Base-by-base conservation (phyloP, 495 filamentous ascomycete genomes). In the Diplogelasinospora grovesii region DNA sequence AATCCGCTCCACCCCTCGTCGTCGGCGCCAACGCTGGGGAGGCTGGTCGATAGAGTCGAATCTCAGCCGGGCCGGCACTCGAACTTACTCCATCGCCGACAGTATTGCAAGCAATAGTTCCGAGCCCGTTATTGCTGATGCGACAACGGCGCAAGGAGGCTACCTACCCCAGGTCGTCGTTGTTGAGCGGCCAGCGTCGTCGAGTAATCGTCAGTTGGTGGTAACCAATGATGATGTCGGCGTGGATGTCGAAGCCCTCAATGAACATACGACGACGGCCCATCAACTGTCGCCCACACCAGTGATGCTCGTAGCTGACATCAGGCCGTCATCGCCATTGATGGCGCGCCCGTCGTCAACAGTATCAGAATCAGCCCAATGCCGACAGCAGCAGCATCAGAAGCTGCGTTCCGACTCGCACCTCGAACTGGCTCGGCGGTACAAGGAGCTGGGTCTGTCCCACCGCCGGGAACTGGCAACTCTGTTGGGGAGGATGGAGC, bases 401-500 rank as follows among this genome's bases (percentile, higher is more conserved):
- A 16, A 7, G 26, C 48, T 41, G 5, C 43, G 36, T 27, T 45
- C 32, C 36, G 57, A 19, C 11, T 50, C 33, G 18, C 53, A 45
- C 21, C 43, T 30, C 31, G 39, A 57, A 27, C 50, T 67, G 9
- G 21, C 57, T 13, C 36, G 35, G 4, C 60, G 52, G 13, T 63
- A 66, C 39, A 53, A 66, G 35, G 46, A 29, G 14, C 47, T 62
- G 8, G 53, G 50, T n/a, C 45, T 57, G 30, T 42, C 48, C 5
- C 61, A 55, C 8, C 33, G 57, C 3, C 50, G 46, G 1, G 66
- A 69, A 15, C 45, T 69, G 22, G 59, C 62, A 36, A 29, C 36
- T 9, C 20, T 57, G 1, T 26, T 48, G 8, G 22, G 37, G 1
- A 53, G 60, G 2, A 36, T 71, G 16, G 54, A 56, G 8, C 35